A percentile compares a stretch with the other conserved stretches of the same genome.
Conservation (phyloP, 768 basidiomycete species). For the Asterophora parasitica region DNA sequence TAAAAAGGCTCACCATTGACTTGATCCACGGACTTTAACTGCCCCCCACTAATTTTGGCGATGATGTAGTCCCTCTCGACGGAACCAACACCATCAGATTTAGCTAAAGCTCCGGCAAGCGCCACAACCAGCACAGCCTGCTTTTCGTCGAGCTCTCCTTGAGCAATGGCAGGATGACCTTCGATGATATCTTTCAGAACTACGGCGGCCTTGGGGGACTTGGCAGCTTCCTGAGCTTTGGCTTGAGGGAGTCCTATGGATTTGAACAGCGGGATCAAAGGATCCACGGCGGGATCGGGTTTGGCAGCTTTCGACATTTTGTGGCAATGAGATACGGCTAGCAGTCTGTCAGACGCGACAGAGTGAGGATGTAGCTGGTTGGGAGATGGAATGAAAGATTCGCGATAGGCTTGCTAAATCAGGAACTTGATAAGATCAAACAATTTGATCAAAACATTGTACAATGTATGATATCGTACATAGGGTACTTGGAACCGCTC, state of each 20-base stretch:
- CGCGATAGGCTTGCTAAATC: conserved; percentile 7
- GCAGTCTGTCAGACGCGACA: not conserved
- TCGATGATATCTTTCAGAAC: conserved; percentile 69
- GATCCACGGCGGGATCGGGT: conserved; percentile 23
- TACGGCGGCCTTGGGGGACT: conserved; percentile 71
- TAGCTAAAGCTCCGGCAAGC: conserved; percentile 58
- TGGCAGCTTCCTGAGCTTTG: conserved; percentile 79
- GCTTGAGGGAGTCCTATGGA: conserved; percentile 70
- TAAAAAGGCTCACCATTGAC: conserved; percentile 59
- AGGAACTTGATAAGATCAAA: conserved; percentile 15
- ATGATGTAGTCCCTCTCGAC: conserved; percentile 61
- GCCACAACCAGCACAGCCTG: conserved; percentile 65
- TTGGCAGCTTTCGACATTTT: conserved; percentile 26
- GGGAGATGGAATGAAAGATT: not conserved
- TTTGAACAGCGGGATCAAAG: conserved; percentile 54
- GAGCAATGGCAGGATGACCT: conserved; percentile 38
- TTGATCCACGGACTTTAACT: conserved; percentile 80
- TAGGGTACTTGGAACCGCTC: too few relatives aligned
- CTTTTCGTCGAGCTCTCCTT: conserved; percentile 67
- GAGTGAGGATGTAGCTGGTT: not conserved
- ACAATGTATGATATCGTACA: too few relatives aligned
- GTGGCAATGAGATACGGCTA: not conserved
- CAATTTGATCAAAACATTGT: too few relatives aligned
- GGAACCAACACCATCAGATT: conserved; percentile 43
- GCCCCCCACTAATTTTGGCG: conserved; percentile 62